phyloP scores from a whole-genome alignment of 371 early-diverging fungal genomes.

The Mucor saturninus region DNA sequence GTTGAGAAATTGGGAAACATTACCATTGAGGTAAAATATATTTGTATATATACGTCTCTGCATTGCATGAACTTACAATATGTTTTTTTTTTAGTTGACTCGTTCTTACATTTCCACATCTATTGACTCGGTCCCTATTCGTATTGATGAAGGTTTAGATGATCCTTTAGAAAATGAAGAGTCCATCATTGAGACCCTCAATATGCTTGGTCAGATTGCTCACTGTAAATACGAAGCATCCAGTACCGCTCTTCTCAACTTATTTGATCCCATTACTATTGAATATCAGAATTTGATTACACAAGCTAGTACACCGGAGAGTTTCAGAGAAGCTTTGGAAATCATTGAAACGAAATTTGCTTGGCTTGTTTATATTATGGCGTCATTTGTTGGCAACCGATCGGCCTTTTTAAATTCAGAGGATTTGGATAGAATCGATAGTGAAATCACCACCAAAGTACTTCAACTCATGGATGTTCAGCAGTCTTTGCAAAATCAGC shows the following conservation, averaged over 20 bases:
- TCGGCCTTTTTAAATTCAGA: constrained; percentile 68
- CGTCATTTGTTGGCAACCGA: constrained; percentile 69
- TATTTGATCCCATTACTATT: constrained; percentile 69
- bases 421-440: constrained; percentile 68
- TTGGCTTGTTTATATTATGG: constrained; percentile 84
- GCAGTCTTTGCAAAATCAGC: constrained; percentile 49
- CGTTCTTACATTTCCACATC: constrained; percentile 60
- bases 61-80: not conserved
- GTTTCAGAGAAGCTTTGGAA: constrained; percentile 52
- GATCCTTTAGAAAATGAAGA: constrained; percentile 81
- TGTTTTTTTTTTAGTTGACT: constrained; percentile 29
- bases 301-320: constrained; percentile 28
- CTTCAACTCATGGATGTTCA: constrained; percentile 62
- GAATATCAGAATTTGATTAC: constrained; percentile 63
- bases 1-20: constrained; percentile 53
- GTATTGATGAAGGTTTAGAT: constrained; percentile 67
- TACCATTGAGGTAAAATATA: constrained; percentile 35
- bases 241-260: constrained; percentile 55
- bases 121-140: constrained; percentile 60
- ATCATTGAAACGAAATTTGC: constrained; percentile 73
- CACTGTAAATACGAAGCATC: constrained; percentile 76
- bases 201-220: constrained; percentile 75
- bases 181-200: constrained; percentile 68
- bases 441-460: constrained; percentile 64
- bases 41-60: not conserved